Conservation (phyloP, 306 rosid species). For the Rosa rugosa region DNA sequence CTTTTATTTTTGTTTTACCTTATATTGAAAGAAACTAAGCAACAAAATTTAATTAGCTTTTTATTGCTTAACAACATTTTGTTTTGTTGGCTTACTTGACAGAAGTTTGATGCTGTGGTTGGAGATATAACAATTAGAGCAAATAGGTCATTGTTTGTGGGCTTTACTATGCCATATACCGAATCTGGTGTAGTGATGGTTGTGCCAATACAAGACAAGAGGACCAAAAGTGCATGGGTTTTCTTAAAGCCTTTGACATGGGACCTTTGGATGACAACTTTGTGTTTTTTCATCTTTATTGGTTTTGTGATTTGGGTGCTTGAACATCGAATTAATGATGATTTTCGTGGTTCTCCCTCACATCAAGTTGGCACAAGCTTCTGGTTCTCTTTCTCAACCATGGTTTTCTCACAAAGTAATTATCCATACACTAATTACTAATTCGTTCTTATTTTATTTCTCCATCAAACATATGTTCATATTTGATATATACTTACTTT, state of each 20-base stretch:
- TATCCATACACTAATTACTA: neutral
- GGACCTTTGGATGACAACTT: slow-evolving; percentile 48
- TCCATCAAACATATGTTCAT: neutral
- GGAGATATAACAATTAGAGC: slow-evolving; percentile 35
- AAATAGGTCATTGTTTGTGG: slow-evolving; percentile 36
- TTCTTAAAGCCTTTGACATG: slow-evolving; percentile 52
- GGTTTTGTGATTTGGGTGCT: slow-evolving; percentile 57
- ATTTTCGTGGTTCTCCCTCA: slow-evolving; percentile 46
- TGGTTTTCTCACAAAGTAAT: slow-evolving; percentile 58
- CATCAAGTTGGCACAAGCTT: slow-evolving; percentile 53
- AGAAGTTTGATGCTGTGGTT: slow-evolving; percentile 41
- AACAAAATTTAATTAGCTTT: no score
- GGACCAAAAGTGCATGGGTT: slow-evolving; percentile 45
- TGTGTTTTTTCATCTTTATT: slow-evolving; percentile 42
- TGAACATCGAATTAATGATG: slow-evolving; percentile 48
- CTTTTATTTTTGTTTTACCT: neutral
- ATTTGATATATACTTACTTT: neutral
- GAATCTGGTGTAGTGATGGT: neutral
- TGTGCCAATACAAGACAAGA: neutral
- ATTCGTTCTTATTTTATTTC: neutral
- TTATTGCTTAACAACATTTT: neutral
- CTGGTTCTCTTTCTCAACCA: slow-evolving; percentile 56
- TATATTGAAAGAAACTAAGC: neutral
- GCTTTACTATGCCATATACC: slow-evolving; percentile 34
- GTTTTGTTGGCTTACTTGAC: neutral